Evolutionary conservation across 106 monocot species (phyloP), one percentile per base, ranked within the genome.

Genomic region (Dendrobium officinale): DNA sequence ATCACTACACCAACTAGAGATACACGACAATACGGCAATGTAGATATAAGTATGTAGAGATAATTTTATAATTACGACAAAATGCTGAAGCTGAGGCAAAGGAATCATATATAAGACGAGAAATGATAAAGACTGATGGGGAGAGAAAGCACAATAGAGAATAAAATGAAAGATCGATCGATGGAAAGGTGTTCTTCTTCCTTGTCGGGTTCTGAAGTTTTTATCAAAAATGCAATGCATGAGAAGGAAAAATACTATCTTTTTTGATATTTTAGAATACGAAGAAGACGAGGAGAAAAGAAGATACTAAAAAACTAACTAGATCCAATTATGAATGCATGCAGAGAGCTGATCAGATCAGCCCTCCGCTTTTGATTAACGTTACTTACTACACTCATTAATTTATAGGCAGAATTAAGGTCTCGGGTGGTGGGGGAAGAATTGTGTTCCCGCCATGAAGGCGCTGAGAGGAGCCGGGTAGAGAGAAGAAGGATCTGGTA

Each of bases 381-480:
- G 9, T 22, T 64, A n/a, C 64, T 61, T 24, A 61, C 61, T 19
- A 61, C 61, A 51, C 51, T 51, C 51, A 48, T 48, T 48, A 51
- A 51, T 51, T 51, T 51, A 51, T 13, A 51, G 51, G 51, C 15
- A 51, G 51, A 51, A 51, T 51, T 51, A 51, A 27, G 76, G 76
- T 44, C 74, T 42, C 1, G 74, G 74, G 74, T 74, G 74, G 43
- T 74, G 74, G 8, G 73, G 74, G 43, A 74, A 74, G 42, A 74
- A 74, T 44, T 74, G 74, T 10, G 74, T 74, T 74, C 74, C 74
- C 29, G 74, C 43, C 74, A 74, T 74, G 74, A 74, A 74, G 42
- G 74, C 74, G 31, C n/a, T 74, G 43, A 74, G 74, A 72, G 72
- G 72, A 27, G 72, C 16, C 33, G 72, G 40, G 72, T 72, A 72